Evolutionary conservation across 1,139 yeast species (phyloP), one percentile per base, ranked within the genome.

Genomic region (Kazachstania sp.): DNA sequence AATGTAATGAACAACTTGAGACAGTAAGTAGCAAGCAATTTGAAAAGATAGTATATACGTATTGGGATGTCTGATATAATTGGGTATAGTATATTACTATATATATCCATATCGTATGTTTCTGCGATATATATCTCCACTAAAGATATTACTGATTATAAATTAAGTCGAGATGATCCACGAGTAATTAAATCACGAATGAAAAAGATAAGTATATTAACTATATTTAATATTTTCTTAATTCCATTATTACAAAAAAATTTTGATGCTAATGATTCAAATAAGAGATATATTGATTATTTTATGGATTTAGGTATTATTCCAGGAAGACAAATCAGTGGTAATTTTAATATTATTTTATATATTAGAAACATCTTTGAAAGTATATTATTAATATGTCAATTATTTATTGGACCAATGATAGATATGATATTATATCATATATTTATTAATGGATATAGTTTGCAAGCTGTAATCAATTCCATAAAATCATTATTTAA

Each of bases 351-450:
- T 40, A 12, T 61, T 1, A 8, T 12, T 0, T n/a, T 45, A 2
- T 63, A 55, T 34, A 13, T 57, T 1, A n/a, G 51, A 41, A 69
- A 67, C 47, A 54, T 68, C 2, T 34, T 53, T 0, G 54, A 58
- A 34, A 55, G 68, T 18, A 38, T 72, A 9, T 7, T 60, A 0
- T 55, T 78, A 34, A 71, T 78, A 13, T 49, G 61, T 5, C 59
- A 71, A 0, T 67, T 84, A 1, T 83, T 79, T 55, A 54, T 71
- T 19, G 94, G 90, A 0, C 86, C 88, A 0, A 57, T 85, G 2
- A 53, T 70, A 4, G 77, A 80, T 42, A 32, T 45, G 5, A 4
- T 54, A 1, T 37, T 60, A 19, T 60, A 52, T 44, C 68, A 73
- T 48, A 41, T 65, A 26, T 52, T 66, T 37, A 64, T 61, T 43